Base-by-base conservation (phyloP, 805 yeast species). In the Wickerhamomyces xylosicus region DNA sequence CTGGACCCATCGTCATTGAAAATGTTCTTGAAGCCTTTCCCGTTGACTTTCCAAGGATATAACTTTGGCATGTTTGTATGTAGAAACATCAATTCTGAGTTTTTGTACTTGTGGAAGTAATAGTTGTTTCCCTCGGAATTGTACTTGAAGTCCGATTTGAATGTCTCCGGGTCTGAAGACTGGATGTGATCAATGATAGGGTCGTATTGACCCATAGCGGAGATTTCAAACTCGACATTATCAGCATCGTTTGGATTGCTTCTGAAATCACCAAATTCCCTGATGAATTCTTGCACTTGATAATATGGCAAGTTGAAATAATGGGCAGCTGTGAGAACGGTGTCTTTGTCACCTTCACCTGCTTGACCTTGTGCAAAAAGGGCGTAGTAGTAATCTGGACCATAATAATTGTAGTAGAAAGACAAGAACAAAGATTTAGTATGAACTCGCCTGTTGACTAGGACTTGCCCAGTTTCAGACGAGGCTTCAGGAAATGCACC, bases 291-390 rank as follows among this genome's bases (percentile, higher is more conserved):
- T 36, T 69, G 62, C 8, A 77, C 76, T 53, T 75, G 81, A 51
- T 77, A 76, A 45, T 63, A 76, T 1, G 67, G 60, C 38, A 71
- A 57, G 2, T 59, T 57, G 22, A 70, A 59, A 10, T 69, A 71
- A 22, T 67, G 65, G 2, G 85, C 80, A 1, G 86, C 84, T 0
- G 86, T 84, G 39, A 79, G 63, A 43, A 79, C 79, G 0, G 90
- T 80, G 47, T 82, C 90, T 51, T 82, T 83, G 53, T 83, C 90
- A 37, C 90, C 92, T 59, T 79, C 85, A n/a, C 92, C 92, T 4
- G 72, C 73, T 31, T 67, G 67, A 28, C 81, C 79, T 54, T 76
- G 77, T 3, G 80, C 64, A 32, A 79, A 60, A 35, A 79, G 59
- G 2, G 75, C 76, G 52, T 77, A 79, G 53, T 69, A 79, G 40